Base-by-base conservation (phyloP, 106 monocot species). In the Vanilla planifolia region DNA sequence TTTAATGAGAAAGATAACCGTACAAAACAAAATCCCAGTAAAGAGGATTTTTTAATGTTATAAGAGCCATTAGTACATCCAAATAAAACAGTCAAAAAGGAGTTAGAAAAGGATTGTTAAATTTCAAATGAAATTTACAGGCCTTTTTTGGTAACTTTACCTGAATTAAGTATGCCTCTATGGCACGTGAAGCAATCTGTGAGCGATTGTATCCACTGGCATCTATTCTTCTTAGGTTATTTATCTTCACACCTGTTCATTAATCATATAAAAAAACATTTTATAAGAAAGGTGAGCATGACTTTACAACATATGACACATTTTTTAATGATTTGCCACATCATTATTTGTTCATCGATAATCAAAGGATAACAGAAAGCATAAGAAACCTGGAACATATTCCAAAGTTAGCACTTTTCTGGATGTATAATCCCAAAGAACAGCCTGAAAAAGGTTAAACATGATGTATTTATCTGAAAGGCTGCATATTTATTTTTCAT, bases 91-190 rank as follows among this genome's bases (percentile, higher is more conserved):
- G n/a, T n/a, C n/a, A n/a, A n/a, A n/a, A n/a, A n/a, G n/a, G n/a
- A n/a, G n/a, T n/a, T 24, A 24, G 50, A 11, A 48, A 48, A 21
- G 48, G 16, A 48, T 22, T 8, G 20, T 0, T 10, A 52, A 28
- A 13, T 52, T 28, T 15, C 25, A 52, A 8, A 2, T 27, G 29
- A 52, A 52, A 52, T n/a, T n/a, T n/a, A n/a, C n/a, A n/a, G n/a
- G n/a, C n/a, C n/a, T n/a, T n/a, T n/a, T n/a, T n/a, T 14, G 47
- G 16, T 51, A 37, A 28, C 10, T 43, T 43, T 73, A 90, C 98
- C 98, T 98, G 98, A 67, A 98, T 98, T 62, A 98, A 78, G 57
- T 98, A 98, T 53, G 98, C 67, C 57, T 98, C 98, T 60, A 92
- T 85, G 41, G 85, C 68, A 59, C 66, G 79, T 43, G 82, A 82